Conservation (phyloP, 768 basidiomycete genomes). For the Candolleomyces eurysporus region DNA sequence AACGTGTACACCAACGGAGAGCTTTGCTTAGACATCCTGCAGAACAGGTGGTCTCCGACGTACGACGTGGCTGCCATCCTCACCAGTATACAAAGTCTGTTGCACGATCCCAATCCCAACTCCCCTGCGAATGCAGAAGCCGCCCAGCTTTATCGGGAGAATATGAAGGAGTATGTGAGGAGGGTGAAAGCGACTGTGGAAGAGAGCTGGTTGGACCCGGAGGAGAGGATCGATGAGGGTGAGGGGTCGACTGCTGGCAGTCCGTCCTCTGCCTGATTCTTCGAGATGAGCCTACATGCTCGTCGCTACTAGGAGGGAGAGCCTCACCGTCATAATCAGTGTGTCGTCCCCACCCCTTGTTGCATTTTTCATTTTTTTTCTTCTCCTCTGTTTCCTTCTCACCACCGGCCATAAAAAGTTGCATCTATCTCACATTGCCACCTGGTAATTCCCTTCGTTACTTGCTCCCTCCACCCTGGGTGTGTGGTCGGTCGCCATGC, state of each 20-base stretch:
- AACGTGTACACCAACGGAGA: conserved; percentile 99
- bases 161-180: conserved; percentile 97
- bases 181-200: conserved; percentile 92
- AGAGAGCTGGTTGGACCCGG: conserved; percentile 92
- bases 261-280: not conserved
- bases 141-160: conserved; percentile 93
- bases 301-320: not conserved
- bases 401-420: no score
- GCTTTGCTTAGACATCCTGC: conserved; percentile 96
- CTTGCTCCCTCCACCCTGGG: no score
- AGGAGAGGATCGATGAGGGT: conserved; percentile 42
- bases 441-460: no score
- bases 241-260: conserved; percentile 9
- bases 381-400: no score
- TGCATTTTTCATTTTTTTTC: no score
- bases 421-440: no score
- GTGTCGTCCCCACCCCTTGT: not conserved
- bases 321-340: not conserved
- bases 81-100: conserved; percentile 90
- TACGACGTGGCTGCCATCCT: conserved; percentile 99
- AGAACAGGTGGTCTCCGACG: conserved; percentile 98
- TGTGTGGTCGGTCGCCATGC: no score
- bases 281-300: conserved; percentile 5
- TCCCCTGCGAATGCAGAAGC: conserved; percentile 99
- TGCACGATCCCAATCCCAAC: conserved; percentile 98